These are phyloP conservation scores for Murraya paniculata DNA, from an alignment of 345 rosid species.

Conservation along the genomic window DNA sequence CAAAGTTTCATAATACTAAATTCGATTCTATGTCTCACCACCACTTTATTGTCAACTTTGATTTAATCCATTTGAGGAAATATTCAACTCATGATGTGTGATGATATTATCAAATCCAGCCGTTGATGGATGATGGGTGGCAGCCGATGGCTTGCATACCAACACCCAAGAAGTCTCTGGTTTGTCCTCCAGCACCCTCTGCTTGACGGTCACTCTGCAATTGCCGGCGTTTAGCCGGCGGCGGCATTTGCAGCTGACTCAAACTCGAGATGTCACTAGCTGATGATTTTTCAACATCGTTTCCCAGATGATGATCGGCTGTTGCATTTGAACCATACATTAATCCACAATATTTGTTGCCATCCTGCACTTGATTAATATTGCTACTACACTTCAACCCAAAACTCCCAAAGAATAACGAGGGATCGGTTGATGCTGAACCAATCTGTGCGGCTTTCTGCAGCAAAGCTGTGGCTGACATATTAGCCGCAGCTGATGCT, in stretches of 20 bases:
- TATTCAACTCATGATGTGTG: constrained; percentile 1
- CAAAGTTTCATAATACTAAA: constrained; percentile 31
- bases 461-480: constrained; percentile 94
- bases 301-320: constrained; percentile 15
- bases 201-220: constrained; percentile 20
- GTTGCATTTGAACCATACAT: constrained; percentile 32
- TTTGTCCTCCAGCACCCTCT: constrained; percentile 59
- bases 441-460: constrained; percentile 95
- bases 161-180: constrained; percentile 91
- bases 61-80: constrained; percentile 13
- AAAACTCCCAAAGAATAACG: constrained; percentile 44
- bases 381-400: constrained; percentile 34
- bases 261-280: constrained; percentile 37
- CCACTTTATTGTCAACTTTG: constrained; percentile 18
- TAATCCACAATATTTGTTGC: constrained; percentile 50
- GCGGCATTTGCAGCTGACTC: constrained; percentile 51
- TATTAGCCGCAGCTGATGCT: constrained; percentile 38
- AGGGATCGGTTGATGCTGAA: constrained; percentile 53
- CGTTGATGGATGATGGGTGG: constrained; percentile 61
- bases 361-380: constrained; percentile 31
- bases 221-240: constrained; percentile 55
- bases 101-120: constrained; percentile 54
- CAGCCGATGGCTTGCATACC: constrained; percentile 56
- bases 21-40: constrained; percentile 1
- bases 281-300: constrained; percentile 36